Base-by-base conservation (phyloP, 331 rosid genomes). In the Rhamnella rubrinervis region DNA sequence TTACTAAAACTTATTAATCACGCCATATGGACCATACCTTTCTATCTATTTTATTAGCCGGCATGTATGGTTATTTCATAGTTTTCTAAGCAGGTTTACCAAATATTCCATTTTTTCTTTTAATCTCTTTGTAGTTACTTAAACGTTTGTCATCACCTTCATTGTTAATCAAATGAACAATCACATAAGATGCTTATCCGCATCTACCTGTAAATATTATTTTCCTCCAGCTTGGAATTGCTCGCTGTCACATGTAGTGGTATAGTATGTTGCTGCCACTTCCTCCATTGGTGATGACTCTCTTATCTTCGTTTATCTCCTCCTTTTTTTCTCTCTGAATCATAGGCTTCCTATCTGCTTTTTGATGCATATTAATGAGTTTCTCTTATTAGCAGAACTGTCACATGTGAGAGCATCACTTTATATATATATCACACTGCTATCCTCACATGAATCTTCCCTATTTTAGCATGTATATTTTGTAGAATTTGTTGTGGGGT, bases 181-280 rank as follows among this genome's bases (percentile, higher is more conserved):
- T 6, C 41, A 68, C 65, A 23, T 68, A 23, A 23, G 66, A 37
- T 66, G 25, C 67, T 65, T 77, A 73, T 79, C 74, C 67, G 59
- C 65, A 65, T 61, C 41, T 19, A 59, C 59, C 60, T 55, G 40
- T 74, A 4, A 55, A 66, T 69, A 69, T 46, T 76, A 73, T 75
- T 79, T 77, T 61, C 77, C 82, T 74, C 81, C 56, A 62, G 53
- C 78, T 80, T 80, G 73, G 76, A 75, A 69, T 78, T 73, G 63
- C 71, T 31, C 75, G 78, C 71, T 68, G 65, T 71, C 79, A 71
- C 83, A 66, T 49, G 77, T 66, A 65, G 50, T 69, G 70, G 31
- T 51, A 68, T 77, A 83, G 81, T 40, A 59, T 74, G 75, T 16
- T 51, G 61, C 44, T 79, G 40, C 21, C 17, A 14, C 58, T 71